A percentile compares a stretch with the other conserved stretches of the same genome.
These are phyloP conservation scores for Leishmania lainsoni DNA, from an alignment of 208 protist species.

Conservation along the genomic window DNA sequence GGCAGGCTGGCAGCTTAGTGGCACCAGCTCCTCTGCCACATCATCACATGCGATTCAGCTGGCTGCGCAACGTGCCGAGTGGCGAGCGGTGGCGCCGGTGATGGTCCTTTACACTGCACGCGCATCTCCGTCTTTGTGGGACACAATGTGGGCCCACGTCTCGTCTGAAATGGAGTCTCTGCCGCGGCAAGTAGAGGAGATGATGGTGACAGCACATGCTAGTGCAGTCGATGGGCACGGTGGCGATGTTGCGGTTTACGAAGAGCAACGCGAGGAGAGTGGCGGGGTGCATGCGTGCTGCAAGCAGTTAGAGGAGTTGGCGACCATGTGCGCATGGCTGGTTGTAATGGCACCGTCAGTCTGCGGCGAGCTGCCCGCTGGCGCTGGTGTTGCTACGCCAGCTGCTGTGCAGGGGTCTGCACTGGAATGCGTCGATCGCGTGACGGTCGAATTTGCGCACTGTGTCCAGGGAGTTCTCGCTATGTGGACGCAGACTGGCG, in stretches of 20 bases:
- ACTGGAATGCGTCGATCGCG: not conserved
- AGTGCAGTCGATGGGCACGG: not conserved
- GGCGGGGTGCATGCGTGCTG: not conserved
- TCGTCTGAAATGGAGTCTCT: conserved; percentile 10
- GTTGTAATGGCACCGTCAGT: conserved; percentile 2
- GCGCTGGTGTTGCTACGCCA: not conserved
- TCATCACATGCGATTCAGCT: not conserved
- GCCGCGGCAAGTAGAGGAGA: not conserved
- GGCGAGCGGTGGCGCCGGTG: conserved; percentile 20
- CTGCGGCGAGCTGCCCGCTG: not conserved
- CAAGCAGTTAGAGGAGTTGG: conserved; percentile 13
- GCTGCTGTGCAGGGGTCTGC: not conserved
- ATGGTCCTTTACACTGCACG: not conserved
- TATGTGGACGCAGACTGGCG: conserved; percentile 23
- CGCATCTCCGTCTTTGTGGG: conserved; percentile 7
- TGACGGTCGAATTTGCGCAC: conserved; percentile 7
- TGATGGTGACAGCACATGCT: not conserved
- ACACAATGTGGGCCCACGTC: conserved; percentile 11
- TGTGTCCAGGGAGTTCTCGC: conserved; percentile 20
- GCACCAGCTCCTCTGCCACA: not conserved
- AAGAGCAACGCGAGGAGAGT: not conserved
- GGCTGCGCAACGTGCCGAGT: not conserved
- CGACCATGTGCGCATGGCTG: conserved; percentile 26
- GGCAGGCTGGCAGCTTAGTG: not conserved
- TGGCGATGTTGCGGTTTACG: not conserved